These are phyloP conservation scores for Sporothrix mexicana DNA, from an alignment of 2,329 filamentous ascomycete species.

Conservation along the genomic window DNA sequence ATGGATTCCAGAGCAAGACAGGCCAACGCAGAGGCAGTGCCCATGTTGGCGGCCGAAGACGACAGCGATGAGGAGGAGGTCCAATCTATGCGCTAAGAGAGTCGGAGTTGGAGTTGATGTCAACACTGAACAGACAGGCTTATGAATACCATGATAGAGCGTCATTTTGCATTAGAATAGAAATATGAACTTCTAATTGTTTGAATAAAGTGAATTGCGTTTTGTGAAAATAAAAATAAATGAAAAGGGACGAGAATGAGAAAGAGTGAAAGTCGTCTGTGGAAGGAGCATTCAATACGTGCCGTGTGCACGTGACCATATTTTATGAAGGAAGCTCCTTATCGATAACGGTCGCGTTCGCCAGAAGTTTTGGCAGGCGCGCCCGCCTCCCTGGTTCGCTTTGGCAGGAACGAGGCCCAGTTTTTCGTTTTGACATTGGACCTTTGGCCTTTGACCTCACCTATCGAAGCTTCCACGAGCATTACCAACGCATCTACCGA, in stretches of 20 bases:
- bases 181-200: not conserved
- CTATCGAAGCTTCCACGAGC: not conserved
- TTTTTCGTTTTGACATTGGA: conserved; percentile 10
- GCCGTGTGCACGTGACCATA: conserved; percentile 26
- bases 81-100: not conserved
- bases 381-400: conserved; percentile 30
- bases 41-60: conserved; percentile 48
- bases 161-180: not conserved
- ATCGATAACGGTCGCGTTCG: conserved; percentile 37
- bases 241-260: not conserved
- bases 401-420: not conserved
- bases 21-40: conserved; percentile 44
- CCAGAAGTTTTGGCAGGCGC: conserved; percentile 35
- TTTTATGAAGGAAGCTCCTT: conserved; percentile 26
- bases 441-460: not conserved
- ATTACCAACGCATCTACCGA: no score
- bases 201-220: not conserved
- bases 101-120: not conserved
- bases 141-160: not conserved
- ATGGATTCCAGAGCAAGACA: conserved; percentile 28
- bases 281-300: not conserved
- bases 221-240: not conserved
- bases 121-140: no score
- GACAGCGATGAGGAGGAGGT: conserved; percentile 35
- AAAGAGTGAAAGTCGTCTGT: not conserved